phyloP scores from a whole-genome alignment of 73 alveolate species.

The Paramecium tetraurelia region DNA sequence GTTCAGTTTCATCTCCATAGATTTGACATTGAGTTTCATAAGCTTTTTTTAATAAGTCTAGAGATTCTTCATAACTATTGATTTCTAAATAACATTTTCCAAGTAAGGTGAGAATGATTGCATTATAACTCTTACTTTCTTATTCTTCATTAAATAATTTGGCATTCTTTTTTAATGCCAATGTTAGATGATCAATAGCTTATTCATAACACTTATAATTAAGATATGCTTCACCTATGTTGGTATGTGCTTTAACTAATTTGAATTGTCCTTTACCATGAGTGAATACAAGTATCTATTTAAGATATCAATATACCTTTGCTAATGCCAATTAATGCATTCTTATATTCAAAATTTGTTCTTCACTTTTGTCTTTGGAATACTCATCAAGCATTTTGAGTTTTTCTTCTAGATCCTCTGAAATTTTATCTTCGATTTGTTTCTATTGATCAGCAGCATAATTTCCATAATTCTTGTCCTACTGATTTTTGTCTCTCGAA shows the following conservation, averaged over 20 bases:
- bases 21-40: conserved; percentile 78
- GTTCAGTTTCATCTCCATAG: conserved; percentile 66
- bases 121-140: conserved; percentile 82
- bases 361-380: conserved; percentile 66
- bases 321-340: conserved; percentile 80
- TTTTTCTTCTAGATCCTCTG: conserved; percentile 82
- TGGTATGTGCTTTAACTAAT: conserved; percentile 82
- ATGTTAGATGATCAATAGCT: conserved; percentile 87
- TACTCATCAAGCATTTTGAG: conserved; percentile 71
- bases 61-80: conserved; percentile 80
- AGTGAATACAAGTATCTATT: conserved; percentile 74
- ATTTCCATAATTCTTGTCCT: not conserved
- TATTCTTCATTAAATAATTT: conserved; percentile 72
- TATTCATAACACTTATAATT: conserved; percentile 83
- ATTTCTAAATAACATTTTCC: conserved; percentile 91
- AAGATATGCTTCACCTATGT: conserved; percentile 86
- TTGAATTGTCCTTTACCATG: conserved; percentile 76
- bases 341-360: conserved; percentile 73
- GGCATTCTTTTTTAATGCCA: conserved; percentile 85
- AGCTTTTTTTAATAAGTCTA: conserved; percentile 80
- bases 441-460: not conserved
- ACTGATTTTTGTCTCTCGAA: not conserved
- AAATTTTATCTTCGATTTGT: conserved; percentile 73
- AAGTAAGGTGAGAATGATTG: conserved; percentile 80
- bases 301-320: conserved; percentile 42